Base-by-base conservation (phyloP, 192 early-diverging fungal species). In the Linnemannia exigua region DNA sequence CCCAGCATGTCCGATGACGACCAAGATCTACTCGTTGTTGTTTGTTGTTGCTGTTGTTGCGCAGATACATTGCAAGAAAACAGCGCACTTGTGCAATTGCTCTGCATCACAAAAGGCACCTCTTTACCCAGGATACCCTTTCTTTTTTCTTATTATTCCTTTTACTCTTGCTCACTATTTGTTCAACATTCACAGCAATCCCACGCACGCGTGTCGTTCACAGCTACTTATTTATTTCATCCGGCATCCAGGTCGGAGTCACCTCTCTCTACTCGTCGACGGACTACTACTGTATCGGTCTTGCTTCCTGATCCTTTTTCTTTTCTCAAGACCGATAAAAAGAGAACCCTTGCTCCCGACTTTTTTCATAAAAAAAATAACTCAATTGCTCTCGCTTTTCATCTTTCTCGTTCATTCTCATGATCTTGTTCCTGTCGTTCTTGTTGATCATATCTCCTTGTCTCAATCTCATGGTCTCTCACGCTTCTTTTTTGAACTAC, bases 351-450 rank as follows among this genome's bases (percentile, higher is more conserved):
- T 63, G 25, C 8, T 63, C 28, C 12, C 58, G 8, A 22, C n/a
- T 44, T 44, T 44, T 44, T 9, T 11, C 8, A 0, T 12, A 31
- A 31, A 63, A 61, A 63, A 63, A 63, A 63, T 63, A n/a, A 31
- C 58, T 63, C 58, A 63, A 63, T 63, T 63, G 58, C 58, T 63
- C 28, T 63, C 58, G 6, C 54, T 25, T 61, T n/a, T n/a, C n/a
- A n/a, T n/a, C n/a, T n/a, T n/a, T n/a, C n/a, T n/a, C n/a, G n/a
- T n/a, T n/a, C n/a, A n/a, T n/a, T n/a, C n/a, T n/a, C n/a, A n/a
- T n/a, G n/a, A n/a, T n/a, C n/a, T n/a, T n/a, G n/a, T n/a, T n/a
- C n/a, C n/a, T n/a, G n/a, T n/a, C n/a, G n/a, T n/a, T n/a, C n/a
- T n/a, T n/a, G n/a, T n/a, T n/a, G n/a, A n/a, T n/a, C 25, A 22